A percentile compares a stretch with the other conserved stretches of the same genome.
These are phyloP conservation scores for Xylariaceae sp. DNA, from an alignment of 2,329 filamentous ascomycete genomes.

Conservation along the genomic window DNA sequence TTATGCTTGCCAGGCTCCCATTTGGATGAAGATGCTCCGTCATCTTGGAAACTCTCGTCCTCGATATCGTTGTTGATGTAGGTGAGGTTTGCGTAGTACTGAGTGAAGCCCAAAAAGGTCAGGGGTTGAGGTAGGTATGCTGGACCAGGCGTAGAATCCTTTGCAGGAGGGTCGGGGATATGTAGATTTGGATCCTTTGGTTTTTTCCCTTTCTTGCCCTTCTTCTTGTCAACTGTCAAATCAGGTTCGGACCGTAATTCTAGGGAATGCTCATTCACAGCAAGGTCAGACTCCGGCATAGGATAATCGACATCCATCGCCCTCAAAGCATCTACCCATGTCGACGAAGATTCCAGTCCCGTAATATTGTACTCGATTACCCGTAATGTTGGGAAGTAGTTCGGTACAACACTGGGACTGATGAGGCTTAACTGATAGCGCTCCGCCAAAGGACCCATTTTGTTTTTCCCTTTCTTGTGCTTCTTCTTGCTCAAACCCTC, in stretches of 20 bases:
- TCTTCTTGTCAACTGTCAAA: conserved; percentile 32
- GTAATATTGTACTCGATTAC: conserved; percentile 92
- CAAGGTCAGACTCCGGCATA: neutral
- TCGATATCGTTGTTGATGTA: conserved; percentile 71
- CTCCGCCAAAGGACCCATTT: conserved; percentile 77
- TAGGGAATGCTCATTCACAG: conserved; percentile 7
- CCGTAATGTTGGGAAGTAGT: conserved; percentile 85
- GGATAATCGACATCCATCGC: conserved; percentile 1
- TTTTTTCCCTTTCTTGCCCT: conserved; percentile 43
- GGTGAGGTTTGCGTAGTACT: conserved; percentile 95
- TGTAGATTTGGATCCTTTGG: conserved; percentile 57
- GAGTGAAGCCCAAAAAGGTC: conserved; percentile 74
- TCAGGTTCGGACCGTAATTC: conserved; percentile 22
- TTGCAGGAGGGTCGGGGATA: conserved; percentile 68
- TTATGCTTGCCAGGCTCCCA: conserved; percentile 64
- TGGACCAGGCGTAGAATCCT: conserved; percentile 72
- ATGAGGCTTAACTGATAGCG: conserved; percentile 79
- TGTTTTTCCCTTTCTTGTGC: conserved; percentile 56
- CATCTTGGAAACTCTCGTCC: conserved; percentile 23
- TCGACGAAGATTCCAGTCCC: conserved; percentile 57
- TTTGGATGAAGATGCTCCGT: conserved; percentile 31
- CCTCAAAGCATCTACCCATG: conserved; percentile 35
- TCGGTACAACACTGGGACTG: conserved; percentile 84
- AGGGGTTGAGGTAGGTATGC: conserved; percentile 85
- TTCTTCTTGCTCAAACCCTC: conserved; percentile 38